Evolutionary conservation across 257 asterid genomes (phyloP).

Genomic region (Penstemon newberryi): DNA sequence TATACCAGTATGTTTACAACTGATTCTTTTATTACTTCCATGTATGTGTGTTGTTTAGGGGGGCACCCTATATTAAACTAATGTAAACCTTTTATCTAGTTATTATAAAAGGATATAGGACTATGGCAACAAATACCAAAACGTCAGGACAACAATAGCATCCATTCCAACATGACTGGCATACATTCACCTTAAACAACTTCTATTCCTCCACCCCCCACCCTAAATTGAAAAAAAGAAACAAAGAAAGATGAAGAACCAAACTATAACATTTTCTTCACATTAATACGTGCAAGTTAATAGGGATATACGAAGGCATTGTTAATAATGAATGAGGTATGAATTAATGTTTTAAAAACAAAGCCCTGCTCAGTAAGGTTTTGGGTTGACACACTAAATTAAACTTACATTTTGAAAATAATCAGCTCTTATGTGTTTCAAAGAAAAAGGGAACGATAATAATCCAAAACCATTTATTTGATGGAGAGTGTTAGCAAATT

Average conservation of each 20-base stretch:
- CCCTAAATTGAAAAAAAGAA: conserved; percentile 11
- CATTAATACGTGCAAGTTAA: background rate
- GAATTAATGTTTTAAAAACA: background rate
- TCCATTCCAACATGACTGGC: background rate
- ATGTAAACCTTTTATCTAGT: too few relatives aligned
- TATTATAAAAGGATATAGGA: too few relatives aligned
- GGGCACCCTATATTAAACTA: too few relatives aligned
- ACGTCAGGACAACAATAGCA: background rate
- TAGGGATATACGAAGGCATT: background rate
- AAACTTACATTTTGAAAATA: conserved; percentile 9
- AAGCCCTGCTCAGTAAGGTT: background rate
- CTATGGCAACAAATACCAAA: too few relatives aligned
- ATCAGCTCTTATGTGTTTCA: conserved; percentile 1
- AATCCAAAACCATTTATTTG: background rate
- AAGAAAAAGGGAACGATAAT: background rate
- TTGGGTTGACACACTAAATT: background rate
- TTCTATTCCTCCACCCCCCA: conserved; percentile 8
- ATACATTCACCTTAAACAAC: conserved; percentile 7
- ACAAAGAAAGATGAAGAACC: background rate
- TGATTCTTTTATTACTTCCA: too few relatives aligned
- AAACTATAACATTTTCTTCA: background rate
- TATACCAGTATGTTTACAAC: too few relatives aligned
- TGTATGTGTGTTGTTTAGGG: too few relatives aligned
- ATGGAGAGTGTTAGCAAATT: background rate
- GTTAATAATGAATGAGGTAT: background rate